Evolutionary conservation across 2,329 filamentous ascomycete species (phyloP), one percentile per base, ranked within the genome.

Genomic region (Metarhizium sp.): DNA sequence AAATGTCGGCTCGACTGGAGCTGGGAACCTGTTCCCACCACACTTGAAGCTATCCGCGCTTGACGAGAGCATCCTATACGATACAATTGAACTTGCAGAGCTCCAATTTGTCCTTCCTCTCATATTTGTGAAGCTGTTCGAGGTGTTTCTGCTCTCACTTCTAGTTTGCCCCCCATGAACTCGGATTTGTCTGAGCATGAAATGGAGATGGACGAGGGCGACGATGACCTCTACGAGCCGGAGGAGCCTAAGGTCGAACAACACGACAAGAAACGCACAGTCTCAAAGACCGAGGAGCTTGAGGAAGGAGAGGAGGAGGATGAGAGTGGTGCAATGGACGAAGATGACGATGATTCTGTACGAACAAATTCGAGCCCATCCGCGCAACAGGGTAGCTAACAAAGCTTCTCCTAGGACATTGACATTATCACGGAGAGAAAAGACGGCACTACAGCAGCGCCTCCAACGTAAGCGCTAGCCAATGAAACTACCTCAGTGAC

Each of bases 151-250:
- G 6, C 42, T 6, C 18, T 30, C 18, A 7, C 18, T 48, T 30
- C 16, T 6, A 5, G 20, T 30, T 30, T 30, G 25, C 45, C 45
- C 45, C 13, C 45, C 8, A 58, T 52, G 53, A 55, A 51, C 34
- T 56, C 52, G 42, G 53, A 55, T 40, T 54, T 57, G 49, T 60
- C 56, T 38, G 59, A 59, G 46, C 50, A 50, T 64, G 75, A 59
- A 25, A 86, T 86, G 81, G 82, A 86, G 65, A 79, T 86, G 57
- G 83, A 86, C 68, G 82, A 86, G 60, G 82, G 85, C 52, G 83
- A 86, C 52, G 83, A 86, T 60, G 83, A 86, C 68, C 83, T 86
- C 63, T 86, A 86, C 65, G 79, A 78, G 56, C 78, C 79, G 1
- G 82, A 85, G 57, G 81, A 84, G 67, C 73, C 76, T 43, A 72